phyloP scores from a whole-genome alignment of 108 stramenopile species.

The Nitzschia inconspicua region DNA sequence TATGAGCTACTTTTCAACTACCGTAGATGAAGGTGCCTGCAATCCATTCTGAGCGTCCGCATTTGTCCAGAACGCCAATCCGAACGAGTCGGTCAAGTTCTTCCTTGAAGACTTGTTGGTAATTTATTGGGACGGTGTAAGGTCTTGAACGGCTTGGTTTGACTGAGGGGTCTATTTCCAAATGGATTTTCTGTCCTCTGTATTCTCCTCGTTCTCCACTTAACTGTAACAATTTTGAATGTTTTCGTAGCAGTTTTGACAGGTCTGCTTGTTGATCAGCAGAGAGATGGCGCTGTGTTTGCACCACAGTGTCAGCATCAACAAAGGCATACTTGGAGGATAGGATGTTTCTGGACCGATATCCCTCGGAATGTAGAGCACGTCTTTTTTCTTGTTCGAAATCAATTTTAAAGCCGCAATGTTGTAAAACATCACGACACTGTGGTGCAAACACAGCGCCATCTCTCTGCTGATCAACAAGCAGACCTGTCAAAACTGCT shows the following conservation, averaged over 20 bases:
- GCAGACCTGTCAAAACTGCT: background rate
- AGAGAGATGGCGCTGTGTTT: no score
- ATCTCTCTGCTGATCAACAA: background rate
- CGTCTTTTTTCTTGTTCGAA: no score
- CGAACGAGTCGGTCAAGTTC: constrained; percentile 21
- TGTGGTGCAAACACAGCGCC: background rate
- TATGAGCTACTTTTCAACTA: no score
- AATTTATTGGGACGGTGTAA: constrained; percentile 33
- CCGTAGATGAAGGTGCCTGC: constrained; percentile 33
- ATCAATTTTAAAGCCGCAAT: no score
- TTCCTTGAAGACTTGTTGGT: constrained; percentile 23
- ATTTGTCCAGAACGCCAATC: constrained; percentile 20
- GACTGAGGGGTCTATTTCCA: constrained; percentile 16
- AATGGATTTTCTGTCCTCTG: constrained; percentile 21
- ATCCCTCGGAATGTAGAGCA: no score
- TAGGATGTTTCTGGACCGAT: no score
- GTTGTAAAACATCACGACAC: no score
- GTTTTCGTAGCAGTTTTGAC: no score
- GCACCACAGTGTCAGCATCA: no score
- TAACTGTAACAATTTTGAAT: no score
- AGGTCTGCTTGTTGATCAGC: no score
- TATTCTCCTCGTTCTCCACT: constrained; percentile 28
- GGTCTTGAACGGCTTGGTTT: constrained; percentile 18
- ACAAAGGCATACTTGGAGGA: no score
- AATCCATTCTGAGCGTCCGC: constrained; percentile 12